A percentile compares a stretch with the other conserved stretches of the same genome.
phyloP scores from a whole-genome alignment of 23 red algal genomes.

The Pyropia haitanensis region DNA sequence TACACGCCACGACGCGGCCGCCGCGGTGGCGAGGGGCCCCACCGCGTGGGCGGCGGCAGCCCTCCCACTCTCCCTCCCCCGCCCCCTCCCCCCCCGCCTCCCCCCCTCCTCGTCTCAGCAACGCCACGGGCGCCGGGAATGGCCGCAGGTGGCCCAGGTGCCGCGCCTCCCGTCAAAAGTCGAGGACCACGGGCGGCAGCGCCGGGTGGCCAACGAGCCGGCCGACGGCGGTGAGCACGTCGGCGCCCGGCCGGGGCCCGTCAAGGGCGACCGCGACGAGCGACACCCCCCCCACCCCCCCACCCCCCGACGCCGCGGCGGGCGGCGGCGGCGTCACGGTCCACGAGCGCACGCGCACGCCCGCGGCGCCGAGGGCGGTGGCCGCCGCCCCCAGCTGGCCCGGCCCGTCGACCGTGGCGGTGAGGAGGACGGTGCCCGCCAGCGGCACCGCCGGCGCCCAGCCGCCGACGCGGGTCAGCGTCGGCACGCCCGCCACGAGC shows the following conservation, averaged over 20 bases:
- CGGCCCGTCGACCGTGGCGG: conserved; percentile 75
- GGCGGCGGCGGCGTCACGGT: conserved; percentile 35
- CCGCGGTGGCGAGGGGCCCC: no score
- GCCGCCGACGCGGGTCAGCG: conserved; percentile 76
- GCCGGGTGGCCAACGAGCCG: conserved; percentile 29
- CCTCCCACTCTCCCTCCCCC: no score
- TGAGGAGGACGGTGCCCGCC: conserved; percentile 62
- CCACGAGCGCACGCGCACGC: conserved; percentile 85
- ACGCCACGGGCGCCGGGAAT: no score
- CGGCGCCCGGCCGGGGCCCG: conserved; percentile 26
- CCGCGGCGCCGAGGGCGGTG: conserved; percentile 64
- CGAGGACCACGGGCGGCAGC: conserved; percentile 47
- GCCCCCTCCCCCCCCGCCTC: no score
- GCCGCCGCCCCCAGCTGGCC: conserved; percentile 86
- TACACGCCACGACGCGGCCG: no score
- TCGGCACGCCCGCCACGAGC: conserved; percentile 57
- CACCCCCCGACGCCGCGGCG: conserved; percentile 19
- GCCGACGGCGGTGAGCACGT: conserved; percentile 50
- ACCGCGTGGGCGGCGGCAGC: no score
- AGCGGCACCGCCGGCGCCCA: conserved; percentile 75
- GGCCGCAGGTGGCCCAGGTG: no score
- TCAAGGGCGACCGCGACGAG: conserved; percentile 78
- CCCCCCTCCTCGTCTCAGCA: no score
- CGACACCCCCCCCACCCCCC: conserved; percentile 7
- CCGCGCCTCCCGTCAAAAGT: conserved; percentile 16